Evolutionary conservation across 805 yeast genomes (phyloP), one percentile per base, ranked within the genome.

Genomic region (Nakazawaea pomicola): DNA sequence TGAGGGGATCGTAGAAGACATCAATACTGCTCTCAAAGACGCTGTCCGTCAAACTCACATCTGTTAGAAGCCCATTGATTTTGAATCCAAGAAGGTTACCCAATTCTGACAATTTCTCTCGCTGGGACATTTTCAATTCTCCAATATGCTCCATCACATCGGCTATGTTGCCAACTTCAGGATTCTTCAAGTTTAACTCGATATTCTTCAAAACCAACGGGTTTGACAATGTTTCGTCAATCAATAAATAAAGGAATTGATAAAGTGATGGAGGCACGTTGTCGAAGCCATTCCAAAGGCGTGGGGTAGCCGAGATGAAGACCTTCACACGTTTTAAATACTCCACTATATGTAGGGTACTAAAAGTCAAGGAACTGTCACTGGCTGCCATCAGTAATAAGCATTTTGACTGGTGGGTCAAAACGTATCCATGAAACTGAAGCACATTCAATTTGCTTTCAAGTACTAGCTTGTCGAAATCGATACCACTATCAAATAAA

Each of bases 51-150:
- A 47, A 29, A 32, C 16, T 9, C 3, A 40, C 9, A 2, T 40
- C 43, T 8, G 27, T 15, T 24, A 61, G 46, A 0, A 61, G 45
- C 0, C 70, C 70, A 28, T 52, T 49, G 9, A 70, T 46, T 2
- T 41, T 32, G 41, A 62, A 67, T 1, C 54, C 57, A 25, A 50
- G 53, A 0, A 41, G 20, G 3, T 43, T 41, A 0, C 68, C 75
- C 3, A 71, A 33, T 2, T 53, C 49, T 3, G 65, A 49, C 5
- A 76, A 46, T 32, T 64, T 62, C 15, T 74, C 64, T 41, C 84
- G 57, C 49, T 74, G 76, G 21, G 69, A 46, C 8, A 78, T 52
- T 28, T 65, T 60, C 15, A 80, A 49, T 33, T 77, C 79, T 1
- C 78, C 84, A 32, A 70, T 56, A 33, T 58, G 62, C 46, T 75